A percentile compares a stretch with the other conserved stretches of the same genome.
These are phyloP conservation scores for Obelidium mucronatum DNA, from an alignment of 192 early-diverging fungal genomes.

Conservation along the genomic window DNA sequence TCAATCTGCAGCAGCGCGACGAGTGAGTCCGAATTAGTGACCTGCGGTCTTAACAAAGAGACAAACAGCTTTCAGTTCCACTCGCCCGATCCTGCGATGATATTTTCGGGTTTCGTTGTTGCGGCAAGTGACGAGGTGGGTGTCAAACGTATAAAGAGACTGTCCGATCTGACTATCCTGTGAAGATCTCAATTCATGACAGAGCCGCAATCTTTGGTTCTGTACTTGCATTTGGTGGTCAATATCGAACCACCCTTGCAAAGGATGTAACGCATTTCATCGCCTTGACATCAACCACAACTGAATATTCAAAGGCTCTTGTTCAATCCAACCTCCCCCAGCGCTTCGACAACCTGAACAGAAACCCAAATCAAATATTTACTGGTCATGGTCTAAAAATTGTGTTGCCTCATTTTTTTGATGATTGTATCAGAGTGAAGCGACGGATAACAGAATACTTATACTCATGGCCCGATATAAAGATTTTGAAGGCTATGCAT, in stretches of 20 bases:
- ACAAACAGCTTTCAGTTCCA: constrained; percentile 35
- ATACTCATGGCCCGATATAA: constrained; percentile 52
- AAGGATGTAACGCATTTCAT: constrained; percentile 55
- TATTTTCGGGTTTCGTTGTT: constrained; percentile 57
- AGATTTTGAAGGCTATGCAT: background rate
- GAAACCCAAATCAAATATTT: background rate
- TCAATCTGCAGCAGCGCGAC: background rate
- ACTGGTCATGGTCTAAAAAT: constrained; percentile 58
- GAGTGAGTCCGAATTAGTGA: background rate
- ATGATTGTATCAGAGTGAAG: constrained; percentile 66
- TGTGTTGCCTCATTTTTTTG: constrained; percentile 79
- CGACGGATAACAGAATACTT: constrained; percentile 57
- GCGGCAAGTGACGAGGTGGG: constrained; percentile 44
- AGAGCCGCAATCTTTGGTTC: constrained; percentile 48
- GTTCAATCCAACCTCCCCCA: background rate
- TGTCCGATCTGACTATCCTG: background rate
- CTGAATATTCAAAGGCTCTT: constrained; percentile 19
- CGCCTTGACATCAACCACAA: constrained; percentile 28
- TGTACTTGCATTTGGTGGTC: constrained; percentile 49
- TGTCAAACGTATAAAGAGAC: background rate
- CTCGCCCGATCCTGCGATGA: constrained; percentile 51
- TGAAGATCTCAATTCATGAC: constrained; percentile 46
- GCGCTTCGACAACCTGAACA: background rate
- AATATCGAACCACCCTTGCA: constrained; percentile 40
- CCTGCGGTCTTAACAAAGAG: background rate